Conservation (phyloP, 2,329 filamentous ascomycete species). For the Canariomyces notabilis region DNA sequence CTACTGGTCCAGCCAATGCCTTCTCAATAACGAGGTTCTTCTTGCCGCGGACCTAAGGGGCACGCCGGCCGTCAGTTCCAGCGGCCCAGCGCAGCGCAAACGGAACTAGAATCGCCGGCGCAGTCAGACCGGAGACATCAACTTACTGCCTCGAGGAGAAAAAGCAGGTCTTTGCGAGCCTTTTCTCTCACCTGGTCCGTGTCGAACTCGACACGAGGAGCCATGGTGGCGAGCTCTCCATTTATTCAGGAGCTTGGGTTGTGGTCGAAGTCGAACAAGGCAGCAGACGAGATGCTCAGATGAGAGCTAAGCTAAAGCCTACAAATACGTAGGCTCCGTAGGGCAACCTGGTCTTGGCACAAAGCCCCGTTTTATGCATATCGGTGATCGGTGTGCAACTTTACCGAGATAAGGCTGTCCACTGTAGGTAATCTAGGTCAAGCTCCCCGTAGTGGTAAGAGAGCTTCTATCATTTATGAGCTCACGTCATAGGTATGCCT, state of each 20-base stretch:
- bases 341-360: conserved; percentile 8
- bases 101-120: background rate
- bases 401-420: too few species aligned
- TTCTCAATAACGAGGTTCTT: conserved; percentile 96
- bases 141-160: conserved; percentile 92
- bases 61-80: conserved; percentile 22
- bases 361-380: too few species aligned
- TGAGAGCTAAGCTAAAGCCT: background rate
- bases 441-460: too few species aligned
- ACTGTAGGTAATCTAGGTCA: too few species aligned
- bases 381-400: conserved; percentile 2
- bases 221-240: conserved; percentile 56
- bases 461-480: too few species aligned
- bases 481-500: too few species aligned
- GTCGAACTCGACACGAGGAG: conserved; percentile 66
- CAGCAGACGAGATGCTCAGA: background rate
- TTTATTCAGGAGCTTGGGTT: conserved; percentile 24
- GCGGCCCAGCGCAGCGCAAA: conserved; percentile 5
- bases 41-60: conserved; percentile 82
- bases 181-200: conserved; percentile 72
- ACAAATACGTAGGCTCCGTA: too few species aligned
- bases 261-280: background rate
- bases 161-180: conserved; percentile 82
- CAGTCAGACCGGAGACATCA: conserved; percentile 8
- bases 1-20: conserved; percentile 81